These are phyloP conservation scores for Staphylotrichum tortipilum DNA, from an alignment of 495 filamentous ascomycete species.

Conservation along the genomic window DNA sequence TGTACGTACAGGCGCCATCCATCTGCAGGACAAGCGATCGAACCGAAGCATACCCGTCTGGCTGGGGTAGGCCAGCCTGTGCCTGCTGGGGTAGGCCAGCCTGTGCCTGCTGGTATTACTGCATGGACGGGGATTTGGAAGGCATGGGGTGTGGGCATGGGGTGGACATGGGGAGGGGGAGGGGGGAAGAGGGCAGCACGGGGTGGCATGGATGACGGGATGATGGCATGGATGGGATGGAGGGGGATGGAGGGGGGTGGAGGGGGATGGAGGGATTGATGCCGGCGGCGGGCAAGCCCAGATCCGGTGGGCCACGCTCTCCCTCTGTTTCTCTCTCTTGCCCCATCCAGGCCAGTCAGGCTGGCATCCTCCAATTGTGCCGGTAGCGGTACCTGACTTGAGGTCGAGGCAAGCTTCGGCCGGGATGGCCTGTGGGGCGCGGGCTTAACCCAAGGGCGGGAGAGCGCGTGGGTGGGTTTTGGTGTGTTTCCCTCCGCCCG, in stretches of 20 bases:
- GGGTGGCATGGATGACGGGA: no score
- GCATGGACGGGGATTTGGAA: neutral
- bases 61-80: neutral
- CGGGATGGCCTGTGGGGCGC: neutral
- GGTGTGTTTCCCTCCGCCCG: slow-evolving; percentile 10
- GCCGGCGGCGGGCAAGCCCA: no score
- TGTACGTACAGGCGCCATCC: no score
- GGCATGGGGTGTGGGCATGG: no score
- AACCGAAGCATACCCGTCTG: neutral
- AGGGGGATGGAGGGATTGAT: no score
- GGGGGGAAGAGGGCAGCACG: no score
- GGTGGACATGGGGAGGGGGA: no score
- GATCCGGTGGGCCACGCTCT: neutral
- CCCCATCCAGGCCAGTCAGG: no score
- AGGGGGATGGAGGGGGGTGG: no score
- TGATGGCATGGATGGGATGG: no score
- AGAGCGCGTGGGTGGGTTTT: neutral
- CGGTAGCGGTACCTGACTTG: slow-evolving; percentile 3
- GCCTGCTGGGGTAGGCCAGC: neutral
- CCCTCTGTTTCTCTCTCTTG: neutral
- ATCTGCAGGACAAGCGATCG: no score
- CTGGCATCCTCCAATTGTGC: neutral
- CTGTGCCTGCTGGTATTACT: neutral
- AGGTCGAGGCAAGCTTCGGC: neutral
- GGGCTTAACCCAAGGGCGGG: neutral